A percentile compares a stretch with the other conserved stretches of the same genome.
phyloP scores from a whole-genome alignment of 169 alveolate species.

The Plasmodium gallinaceum region DNA sequence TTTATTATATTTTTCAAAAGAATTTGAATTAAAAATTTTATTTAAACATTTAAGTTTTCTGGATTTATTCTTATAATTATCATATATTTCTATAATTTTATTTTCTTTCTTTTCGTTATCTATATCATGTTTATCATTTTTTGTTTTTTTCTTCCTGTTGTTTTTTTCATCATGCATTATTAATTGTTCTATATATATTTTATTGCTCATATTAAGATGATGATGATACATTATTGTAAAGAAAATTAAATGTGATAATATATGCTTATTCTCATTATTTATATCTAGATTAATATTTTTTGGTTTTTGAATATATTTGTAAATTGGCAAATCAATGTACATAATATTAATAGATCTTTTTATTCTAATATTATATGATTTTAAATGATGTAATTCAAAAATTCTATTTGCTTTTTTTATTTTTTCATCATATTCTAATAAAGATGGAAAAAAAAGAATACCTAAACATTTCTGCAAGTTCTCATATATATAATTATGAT shows the following conservation, averaged over 20 bases:
- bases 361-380: slow-evolving; percentile 5
- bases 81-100: neutral
- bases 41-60: neutral
- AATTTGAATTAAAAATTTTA: neutral
- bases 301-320: slow-evolving; percentile 13
- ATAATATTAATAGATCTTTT: slow-evolving; percentile 31
- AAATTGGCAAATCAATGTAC: slow-evolving; percentile 25
- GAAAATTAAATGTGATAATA: slow-evolving; percentile 26
- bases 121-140: neutral
- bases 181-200: neutral
- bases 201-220: slow-evolving; percentile 5
- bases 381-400: slow-evolving; percentile 24
- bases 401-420: neutral
- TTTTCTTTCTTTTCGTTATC: neutral
- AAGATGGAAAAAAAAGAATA: slow-evolving; percentile 28
- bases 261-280: slow-evolving; percentile 14
- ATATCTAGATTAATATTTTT: slow-evolving; percentile 23
- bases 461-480: slow-evolving; percentile 48
- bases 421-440: slow-evolving; percentile 11
- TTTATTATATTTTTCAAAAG: neutral
- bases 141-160: neutral
- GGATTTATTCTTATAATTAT: neutral
- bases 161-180: neutral
- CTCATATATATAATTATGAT: slow-evolving; percentile 22
- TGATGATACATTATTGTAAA: slow-evolving; percentile 45